phyloP scores from a whole-genome alignment of 129 eudicot species.

The Ambrosia artemisiifolia region DNA sequence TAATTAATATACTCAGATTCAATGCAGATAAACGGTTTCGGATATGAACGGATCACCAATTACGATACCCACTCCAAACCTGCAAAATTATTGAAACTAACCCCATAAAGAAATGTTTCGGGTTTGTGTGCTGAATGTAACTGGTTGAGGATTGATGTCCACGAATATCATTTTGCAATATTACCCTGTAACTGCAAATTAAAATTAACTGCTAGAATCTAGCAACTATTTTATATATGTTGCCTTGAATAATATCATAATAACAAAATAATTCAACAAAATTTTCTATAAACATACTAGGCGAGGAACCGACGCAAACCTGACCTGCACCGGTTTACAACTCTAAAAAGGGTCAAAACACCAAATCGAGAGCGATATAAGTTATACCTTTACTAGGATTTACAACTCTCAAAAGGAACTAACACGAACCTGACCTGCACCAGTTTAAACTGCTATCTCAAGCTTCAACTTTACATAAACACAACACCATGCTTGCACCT shows the following conservation, averaged over 20 bases:
- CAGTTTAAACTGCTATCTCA: neutral
- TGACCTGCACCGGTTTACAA: too few species aligned
- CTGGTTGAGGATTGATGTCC: too few species aligned
- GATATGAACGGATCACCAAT: too few species aligned
- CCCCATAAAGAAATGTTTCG: too few species aligned
- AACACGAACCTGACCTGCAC: neutral
- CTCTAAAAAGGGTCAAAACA: too few species aligned
- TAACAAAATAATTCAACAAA: neutral
- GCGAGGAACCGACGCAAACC: neutral
- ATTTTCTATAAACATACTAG: neutral
- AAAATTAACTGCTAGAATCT: neutral
- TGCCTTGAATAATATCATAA: neutral
- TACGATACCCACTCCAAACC: too few species aligned
- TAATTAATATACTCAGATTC: too few species aligned
- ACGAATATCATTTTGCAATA: neutral
- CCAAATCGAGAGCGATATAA: neutral
- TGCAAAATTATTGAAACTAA: too few species aligned
- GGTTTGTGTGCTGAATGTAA: too few species aligned
- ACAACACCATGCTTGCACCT: conserved; percentile 8
- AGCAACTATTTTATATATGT: neutral
- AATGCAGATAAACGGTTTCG: too few species aligned
- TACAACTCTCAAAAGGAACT: neutral
- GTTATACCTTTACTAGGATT: neutral
- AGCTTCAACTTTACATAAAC: neutral
- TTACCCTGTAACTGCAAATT: neutral